Percentiles rank a stretch among this genome's conserved stretches.
Evolutionary conservation across 2,329 filamentous ascomycete genomes (phyloP).

Genomic region (Aspergillus sp.): DNA sequence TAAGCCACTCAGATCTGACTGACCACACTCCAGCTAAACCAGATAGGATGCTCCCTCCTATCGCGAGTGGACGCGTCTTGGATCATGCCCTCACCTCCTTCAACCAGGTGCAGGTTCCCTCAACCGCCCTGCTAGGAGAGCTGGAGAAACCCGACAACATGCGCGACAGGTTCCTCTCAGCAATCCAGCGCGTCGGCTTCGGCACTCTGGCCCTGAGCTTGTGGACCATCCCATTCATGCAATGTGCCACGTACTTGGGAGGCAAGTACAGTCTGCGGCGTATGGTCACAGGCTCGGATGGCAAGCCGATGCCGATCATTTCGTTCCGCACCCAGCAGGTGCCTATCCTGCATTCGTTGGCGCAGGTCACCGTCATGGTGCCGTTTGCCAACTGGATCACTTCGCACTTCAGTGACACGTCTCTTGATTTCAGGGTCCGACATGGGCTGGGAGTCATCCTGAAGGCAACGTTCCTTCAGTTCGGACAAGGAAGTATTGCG

Average conservation of each 20-base stretch:
- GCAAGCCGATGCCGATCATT: constrained; percentile 16
- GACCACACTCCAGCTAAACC: not conserved
- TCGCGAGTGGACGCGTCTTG: constrained; percentile 12
- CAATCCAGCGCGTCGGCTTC: constrained; percentile 14
- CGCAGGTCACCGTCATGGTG: constrained; percentile 16
- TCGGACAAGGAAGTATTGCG: constrained; percentile 6
- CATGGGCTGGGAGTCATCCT: constrained; percentile 10
- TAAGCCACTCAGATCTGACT: not conserved
- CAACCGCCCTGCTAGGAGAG: constrained; percentile 16
- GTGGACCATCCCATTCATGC: constrained; percentile 16
- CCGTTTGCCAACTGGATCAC: constrained; percentile 7
- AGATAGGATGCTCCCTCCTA: constrained; percentile 3
- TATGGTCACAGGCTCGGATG: not conserved
- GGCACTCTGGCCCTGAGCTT: constrained; percentile 16
- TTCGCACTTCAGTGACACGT: not conserved
- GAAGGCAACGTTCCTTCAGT: constrained; percentile 11
- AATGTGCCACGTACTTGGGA: constrained; percentile 15
- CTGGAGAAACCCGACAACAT: constrained; percentile 12
- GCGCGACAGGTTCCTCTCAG: constrained; percentile 12
- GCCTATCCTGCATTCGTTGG: constrained; percentile 22
- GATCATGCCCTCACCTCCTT: constrained; percentile 22
- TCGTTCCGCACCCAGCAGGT: constrained; percentile 24
- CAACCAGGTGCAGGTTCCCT: constrained; percentile 16
- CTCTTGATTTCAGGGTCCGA: not conserved
- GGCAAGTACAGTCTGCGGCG: constrained; percentile 14